Percentiles rank a stretch among this genome's conserved stretches.
phyloP scores from a whole-genome alignment of 106 monocot species.

The Phalaenopsis equestris region DNA sequence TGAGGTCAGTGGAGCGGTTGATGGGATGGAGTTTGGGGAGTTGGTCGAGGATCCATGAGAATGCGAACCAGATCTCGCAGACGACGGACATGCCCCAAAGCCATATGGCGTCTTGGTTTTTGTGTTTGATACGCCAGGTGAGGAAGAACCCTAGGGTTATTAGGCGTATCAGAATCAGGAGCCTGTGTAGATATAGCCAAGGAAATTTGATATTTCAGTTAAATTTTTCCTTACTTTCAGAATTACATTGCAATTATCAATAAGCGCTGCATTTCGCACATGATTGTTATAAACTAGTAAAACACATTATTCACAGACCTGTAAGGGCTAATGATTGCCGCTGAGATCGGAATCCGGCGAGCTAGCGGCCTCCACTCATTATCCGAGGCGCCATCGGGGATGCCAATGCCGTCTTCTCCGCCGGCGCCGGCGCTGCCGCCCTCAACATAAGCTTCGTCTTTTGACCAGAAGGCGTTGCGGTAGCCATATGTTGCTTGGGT shows the following conservation, averaged over 20 bases:
- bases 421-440: slow-evolving; percentile 24
- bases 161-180: slow-evolving; percentile 48
- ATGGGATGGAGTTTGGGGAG: slow-evolving; percentile 90
- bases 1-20: slow-evolving; percentile 71
- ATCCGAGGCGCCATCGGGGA: slow-evolving; percentile 58
- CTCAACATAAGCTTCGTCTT: slow-evolving; percentile 24
- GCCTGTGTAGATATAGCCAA: slow-evolving; percentile 12
- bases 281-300: no score
- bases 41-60: slow-evolving; percentile 87
- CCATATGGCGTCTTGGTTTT: slow-evolving; percentile 84
- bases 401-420: slow-evolving; percentile 31
- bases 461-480: slow-evolving; percentile 75
- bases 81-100: slow-evolving; percentile 82
- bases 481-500: slow-evolving; percentile 77
- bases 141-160: slow-evolving; percentile 42
- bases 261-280: no score
- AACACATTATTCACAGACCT: slow-evolving; percentile 15
- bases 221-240: no score
- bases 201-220: no score
- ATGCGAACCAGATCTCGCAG: slow-evolving; percentile 91
- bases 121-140: slow-evolving; percentile 65
- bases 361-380: slow-evolving; percentile 93
- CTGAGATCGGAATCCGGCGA: slow-evolving; percentile 39
- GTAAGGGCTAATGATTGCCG: slow-evolving; percentile 50
- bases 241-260: no score